Base-by-base conservation (phyloP, 2,329 filamentous ascomycete species). In the Ophiocordyceps polyrhachis-furcata region DNA sequence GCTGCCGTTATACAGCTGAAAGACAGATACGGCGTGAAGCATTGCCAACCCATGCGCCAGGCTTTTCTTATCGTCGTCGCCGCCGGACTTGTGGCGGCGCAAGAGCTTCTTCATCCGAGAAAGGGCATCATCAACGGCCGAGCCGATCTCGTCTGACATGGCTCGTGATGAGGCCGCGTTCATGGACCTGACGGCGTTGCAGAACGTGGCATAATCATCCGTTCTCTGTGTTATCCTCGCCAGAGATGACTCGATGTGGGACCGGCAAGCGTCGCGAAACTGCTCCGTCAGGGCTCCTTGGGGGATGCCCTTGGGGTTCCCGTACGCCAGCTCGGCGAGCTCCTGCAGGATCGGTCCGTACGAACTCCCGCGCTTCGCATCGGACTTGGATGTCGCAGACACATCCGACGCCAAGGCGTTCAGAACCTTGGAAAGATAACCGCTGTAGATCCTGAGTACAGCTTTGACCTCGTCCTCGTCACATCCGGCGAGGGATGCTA, bases 1-100 rank as follows among this genome's bases (percentile, higher is more conserved):
- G 47, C 94, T 87, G 21, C 86, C 84, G 54, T 89, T 88, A 64
- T 94, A 94, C 9, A 94, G 71, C 59, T 95, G 86, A 45, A 96
- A 70, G 14, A 95, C 74, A 0, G 86, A 82, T 44, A 95, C 73
- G 1, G 85, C 80, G 58, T 93, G 86, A 1, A 96, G 71, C 32
- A 95, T 70, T 19, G 81, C 80, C 47, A 95, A 73, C 0, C 83
- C 83, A 48, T 78, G 76, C 15, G 67, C 67, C 48, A 60, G 62
- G 19, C 52, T 55, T 46, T 58, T 67, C 54, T 57, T 65, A 50
- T 62, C 51, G 20, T 57, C 52, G 44, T 56, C 49, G 51, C 57
- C 52, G 51, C 57, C 52, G 2, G 55, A 44, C 45, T 62, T 61
- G 25, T 28, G 25, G 25, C 56, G 56, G 47, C 71, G 72, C 25